phyloP scores from a whole-genome alignment of 768 basidiomycete species.

The Pisolithus tinctorius region DNA sequence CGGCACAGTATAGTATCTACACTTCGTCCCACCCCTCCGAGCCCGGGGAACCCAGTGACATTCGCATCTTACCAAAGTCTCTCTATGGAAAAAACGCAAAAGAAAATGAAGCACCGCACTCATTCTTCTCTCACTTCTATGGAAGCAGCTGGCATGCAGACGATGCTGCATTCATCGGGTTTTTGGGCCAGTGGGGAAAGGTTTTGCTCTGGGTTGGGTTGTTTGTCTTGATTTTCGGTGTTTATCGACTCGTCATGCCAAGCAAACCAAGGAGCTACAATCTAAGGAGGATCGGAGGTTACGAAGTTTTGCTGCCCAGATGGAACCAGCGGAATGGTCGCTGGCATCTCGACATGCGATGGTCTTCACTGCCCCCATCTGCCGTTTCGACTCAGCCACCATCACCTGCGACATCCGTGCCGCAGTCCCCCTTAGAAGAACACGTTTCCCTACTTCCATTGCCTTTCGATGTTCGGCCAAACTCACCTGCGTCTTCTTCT shows the following conservation, averaged over 20 bases:
- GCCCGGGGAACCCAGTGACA: conserved; percentile 48
- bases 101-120: conserved; percentile 72
- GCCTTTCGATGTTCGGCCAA: conserved; percentile 50
- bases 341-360: conserved; percentile 64
- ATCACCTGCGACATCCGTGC: conserved; percentile 42
- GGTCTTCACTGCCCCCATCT: conserved; percentile 43
- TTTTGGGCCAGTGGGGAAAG: conserved; percentile 87
- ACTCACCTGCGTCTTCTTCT: conserved; percentile 50
- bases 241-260: conserved; percentile 49
- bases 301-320: conserved; percentile 74
- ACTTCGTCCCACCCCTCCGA: conserved; percentile 58
- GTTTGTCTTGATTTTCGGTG: conserved; percentile 61
- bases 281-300: conserved; percentile 58
- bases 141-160: conserved; percentile 98
- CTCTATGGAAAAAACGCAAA: conserved; percentile 97
- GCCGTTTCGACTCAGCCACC: conserved; percentile 34
- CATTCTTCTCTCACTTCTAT: conserved; percentile 97
- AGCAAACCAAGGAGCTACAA: conserved; percentile 53
- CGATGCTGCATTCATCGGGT: conserved; percentile 95
- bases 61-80: conserved; percentile 90
- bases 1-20: conserved; percentile 88
- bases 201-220: conserved; percentile 80
- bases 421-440: conserved; percentile 44
- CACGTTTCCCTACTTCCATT: conserved; percentile 53
- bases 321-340: conserved; percentile 64